Evolutionary conservation across 768 basidiomycete genomes (phyloP).

Genomic region (Serendipita sp.): DNA sequence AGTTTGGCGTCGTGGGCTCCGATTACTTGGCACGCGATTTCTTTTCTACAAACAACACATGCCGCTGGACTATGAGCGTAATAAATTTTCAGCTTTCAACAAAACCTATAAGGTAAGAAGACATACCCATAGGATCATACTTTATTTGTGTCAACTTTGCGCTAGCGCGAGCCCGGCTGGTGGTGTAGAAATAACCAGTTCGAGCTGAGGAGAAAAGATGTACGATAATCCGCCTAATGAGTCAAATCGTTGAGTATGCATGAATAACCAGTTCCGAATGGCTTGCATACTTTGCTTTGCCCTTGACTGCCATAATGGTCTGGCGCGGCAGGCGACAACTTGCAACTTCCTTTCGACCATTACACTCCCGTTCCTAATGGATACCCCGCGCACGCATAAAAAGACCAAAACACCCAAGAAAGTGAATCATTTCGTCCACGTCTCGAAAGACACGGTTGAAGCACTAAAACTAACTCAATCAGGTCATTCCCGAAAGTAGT

Average conservation of each 20-base stretch:
- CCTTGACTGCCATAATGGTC: conserved; percentile 37
- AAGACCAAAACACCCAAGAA: no score
- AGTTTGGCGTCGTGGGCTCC: neutral
- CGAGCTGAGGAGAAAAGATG: conserved; percentile 82
- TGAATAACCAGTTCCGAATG: neutral
- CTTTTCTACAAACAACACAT: conserved; percentile 67
- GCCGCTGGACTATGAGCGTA: conserved; percentile 35
- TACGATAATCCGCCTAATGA: conserved; percentile 59
- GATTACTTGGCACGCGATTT: conserved; percentile 16
- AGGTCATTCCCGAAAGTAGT: no score
- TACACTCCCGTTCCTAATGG: no score
- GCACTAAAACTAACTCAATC: no score
- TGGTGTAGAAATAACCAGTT: conserved; percentile 85
- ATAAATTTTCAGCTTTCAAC: neutral
- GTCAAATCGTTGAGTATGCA: neutral
- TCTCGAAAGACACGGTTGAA: no score
- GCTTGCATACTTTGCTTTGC: conserved; percentile 38
- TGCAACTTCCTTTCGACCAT: no score
- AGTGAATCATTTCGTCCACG: no score
- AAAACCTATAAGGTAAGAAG: neutral
- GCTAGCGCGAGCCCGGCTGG: conserved; percentile 52
- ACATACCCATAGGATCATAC: conserved; percentile 71
- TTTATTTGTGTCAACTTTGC: conserved; percentile 81
- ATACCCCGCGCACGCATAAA: no score
- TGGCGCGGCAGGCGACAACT: no score